phyloP scores from a whole-genome alignment of 2,329 filamentous ascomycete genomes.

The Penicillium brevicompactum region DNA sequence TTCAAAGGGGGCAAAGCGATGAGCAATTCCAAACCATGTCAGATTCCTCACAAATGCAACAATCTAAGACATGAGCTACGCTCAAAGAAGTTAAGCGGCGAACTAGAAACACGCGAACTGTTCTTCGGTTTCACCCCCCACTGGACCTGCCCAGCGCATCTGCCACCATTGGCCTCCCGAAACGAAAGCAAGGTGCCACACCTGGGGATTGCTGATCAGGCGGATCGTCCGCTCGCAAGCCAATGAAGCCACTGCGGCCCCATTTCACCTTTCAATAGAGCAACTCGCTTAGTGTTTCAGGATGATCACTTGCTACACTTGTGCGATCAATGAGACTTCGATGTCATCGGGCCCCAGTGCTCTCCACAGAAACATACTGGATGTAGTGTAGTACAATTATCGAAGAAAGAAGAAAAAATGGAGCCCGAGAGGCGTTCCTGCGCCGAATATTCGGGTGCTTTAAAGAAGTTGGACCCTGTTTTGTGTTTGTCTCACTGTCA shows the following conservation, averaged over 20 bases:
- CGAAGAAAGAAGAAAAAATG: not conserved
- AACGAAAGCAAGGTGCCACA: conserved; percentile 7
- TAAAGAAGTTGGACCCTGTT: conserved; percentile 6
- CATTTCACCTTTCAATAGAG: conserved; percentile 8
- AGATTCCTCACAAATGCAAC: conserved; percentile 7
- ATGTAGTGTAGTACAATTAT: too few relatives aligned
- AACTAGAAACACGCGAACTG: conserved; percentile 6
- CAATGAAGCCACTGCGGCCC: not conserved
- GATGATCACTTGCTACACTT: conserved; percentile 4
- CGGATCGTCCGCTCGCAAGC: conserved; percentile 4
- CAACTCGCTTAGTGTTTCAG: conserved; percentile 12
- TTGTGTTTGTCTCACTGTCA: not conserved
- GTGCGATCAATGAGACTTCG: not conserved
- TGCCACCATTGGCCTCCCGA: not conserved
- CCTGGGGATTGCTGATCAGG: conserved; percentile 9
- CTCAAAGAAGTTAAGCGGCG: not conserved
- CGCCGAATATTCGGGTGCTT: not conserved
- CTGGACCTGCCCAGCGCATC: not conserved
- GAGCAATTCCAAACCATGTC: not conserved
- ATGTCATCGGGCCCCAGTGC: conserved; percentile 3
- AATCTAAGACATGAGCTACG: not conserved
- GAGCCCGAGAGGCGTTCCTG: conserved; percentile 4
- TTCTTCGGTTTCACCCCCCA: not conserved
- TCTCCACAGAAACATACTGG: conserved; percentile 18
- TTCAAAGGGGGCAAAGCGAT: conserved; percentile 1